Base-by-base conservation (phyloP, 2,329 filamentous ascomycete species). In the Aspergillus texensis region DNA sequence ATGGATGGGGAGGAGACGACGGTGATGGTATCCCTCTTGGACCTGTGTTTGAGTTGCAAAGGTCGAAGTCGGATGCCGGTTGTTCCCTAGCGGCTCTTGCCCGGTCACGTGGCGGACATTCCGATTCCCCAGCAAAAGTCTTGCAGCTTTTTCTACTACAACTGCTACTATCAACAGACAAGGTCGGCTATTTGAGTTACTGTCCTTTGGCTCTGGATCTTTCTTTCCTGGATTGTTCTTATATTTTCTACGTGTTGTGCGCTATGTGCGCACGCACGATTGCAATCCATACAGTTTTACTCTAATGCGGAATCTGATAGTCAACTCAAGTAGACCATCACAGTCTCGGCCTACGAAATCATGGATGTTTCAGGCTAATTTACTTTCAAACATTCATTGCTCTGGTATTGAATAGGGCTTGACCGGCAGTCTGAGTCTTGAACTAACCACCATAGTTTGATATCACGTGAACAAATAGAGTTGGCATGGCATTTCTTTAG, bases 1-100 rank as follows among this genome's bases (percentile, higher is more conserved):
- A 76, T 74, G 71, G 72, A 61, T 66, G 70, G 71, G 69, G 56
- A 64, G 66, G 70, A 67, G 70, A 68, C 70, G 72, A 70, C 72
- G 70, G 70, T 74, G 67, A 69, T 70, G 65, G 67, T 71, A 73
- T 75, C 72, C 74, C 72, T 76, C 73, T 73, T 72, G 73, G 73
- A 72, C 67, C 63, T 68, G 68, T 63, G 71, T 75, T 34, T 74
- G 70, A 73, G 72, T 67, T 76, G 74, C 74, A 76, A 77, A 77
- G 74, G 74, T 76, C 74, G 73, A 77, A 74, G 70, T 70, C 70
- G 75, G 72, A 71, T 69, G 73, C 75, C 75, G 75, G 75, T 76
- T 76, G 74, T 76, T 77, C 74, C 75, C 75, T 76, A 77, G 74
- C 71, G 73, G 62, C 67, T 66, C 65, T 52, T 30, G 58, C 45